Evolutionary conservation across 176 grass and related monocot species (phyloP), one percentile per base, ranked within the genome.

Genomic region (Melocanna baccifera): DNA sequence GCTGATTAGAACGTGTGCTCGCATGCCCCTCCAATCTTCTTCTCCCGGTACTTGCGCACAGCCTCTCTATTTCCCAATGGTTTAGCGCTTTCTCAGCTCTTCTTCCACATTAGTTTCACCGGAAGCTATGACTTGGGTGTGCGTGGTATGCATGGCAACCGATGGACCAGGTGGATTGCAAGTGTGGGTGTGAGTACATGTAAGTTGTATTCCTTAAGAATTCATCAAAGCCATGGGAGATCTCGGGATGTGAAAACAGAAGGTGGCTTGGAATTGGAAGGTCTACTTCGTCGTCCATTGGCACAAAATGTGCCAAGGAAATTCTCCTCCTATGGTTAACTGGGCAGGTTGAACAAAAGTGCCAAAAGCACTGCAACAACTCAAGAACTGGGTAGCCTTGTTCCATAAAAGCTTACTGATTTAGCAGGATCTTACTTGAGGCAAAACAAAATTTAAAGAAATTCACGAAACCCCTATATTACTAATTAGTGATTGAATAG

Each of bases 21-120:
- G 81, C 82, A 62, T 94, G 86, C 7, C 86, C 79, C 84, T 92
- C 89, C 85, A 95, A 85, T 32, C 89, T 98, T 98, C 93, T 94
- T 95, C 81, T 94, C 89, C 58, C 96, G 69, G 84, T 98, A 98
- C 87, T 95, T 98, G 70, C 91, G 91, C n/a, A 98, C 93, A 16
- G 93, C 96, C 71, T 90, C 96, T 61, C 89, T 70, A 42, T 98
- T 98, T 32, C 91, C 93, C 41, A 92, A 45, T 20, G 93, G 86
- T 67, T 77, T 90, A 65, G 20, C 40, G 55, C 37, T 81, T 92
- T 52, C 89, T 93, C 42, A 18, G 67, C 15, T 91, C 89, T 10
- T 86, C 87, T 58, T 89, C 79, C 32, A 26, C 68, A 30, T 62
- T 28, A n/a, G 69, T 85, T 57, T 85, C 83, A n/a, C 29, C 39